Conservation (phyloP, 2,329 filamentous ascomycete genomes). For the Furcasterigmium furcatum region DNA sequence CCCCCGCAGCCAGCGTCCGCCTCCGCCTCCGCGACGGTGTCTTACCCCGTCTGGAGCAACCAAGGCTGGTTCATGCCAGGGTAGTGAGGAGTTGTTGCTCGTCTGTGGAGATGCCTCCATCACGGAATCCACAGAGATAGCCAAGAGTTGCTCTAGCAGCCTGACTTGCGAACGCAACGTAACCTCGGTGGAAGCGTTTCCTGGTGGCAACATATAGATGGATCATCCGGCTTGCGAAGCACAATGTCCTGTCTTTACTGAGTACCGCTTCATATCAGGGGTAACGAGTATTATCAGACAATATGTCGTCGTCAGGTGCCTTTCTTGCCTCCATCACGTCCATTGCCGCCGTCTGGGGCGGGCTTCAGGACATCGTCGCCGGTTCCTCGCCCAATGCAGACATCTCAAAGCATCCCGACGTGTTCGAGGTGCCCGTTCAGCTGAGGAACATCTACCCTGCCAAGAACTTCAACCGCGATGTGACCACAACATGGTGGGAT, state of each 20-base stretch:
- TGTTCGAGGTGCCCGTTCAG: conserved; percentile 1
- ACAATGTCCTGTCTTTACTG: no score
- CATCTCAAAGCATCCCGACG: conserved; percentile 13
- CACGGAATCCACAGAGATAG: no score
- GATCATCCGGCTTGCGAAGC: no score
- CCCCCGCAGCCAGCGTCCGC: no score
- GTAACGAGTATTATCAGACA: no score
- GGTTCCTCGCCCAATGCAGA: conserved; percentile 14
- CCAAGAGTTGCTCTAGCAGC: no score
- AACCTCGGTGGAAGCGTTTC: conserved; percentile 37
- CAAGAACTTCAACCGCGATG: conserved; percentile 12
- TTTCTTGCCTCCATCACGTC: conserved; percentile 8
- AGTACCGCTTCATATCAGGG: no score
- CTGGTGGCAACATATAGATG: conserved; percentile 36
- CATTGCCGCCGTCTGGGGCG: conserved; percentile 3
- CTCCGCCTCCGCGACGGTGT: no score
- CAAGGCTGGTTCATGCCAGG: no score
- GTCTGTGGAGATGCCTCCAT: no score
- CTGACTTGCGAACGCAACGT: conserved; percentile 26
- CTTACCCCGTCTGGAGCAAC: no score
- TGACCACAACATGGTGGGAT: conserved; percentile 11
- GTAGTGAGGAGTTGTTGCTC: no score
- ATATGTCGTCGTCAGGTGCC: conserved; percentile 6
- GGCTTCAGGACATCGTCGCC: conserved; percentile 5
- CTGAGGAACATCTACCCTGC: conserved; percentile 10